Conservation (phyloP, 208 protist species). For the Paratrypanosoma confusum region DNA sequence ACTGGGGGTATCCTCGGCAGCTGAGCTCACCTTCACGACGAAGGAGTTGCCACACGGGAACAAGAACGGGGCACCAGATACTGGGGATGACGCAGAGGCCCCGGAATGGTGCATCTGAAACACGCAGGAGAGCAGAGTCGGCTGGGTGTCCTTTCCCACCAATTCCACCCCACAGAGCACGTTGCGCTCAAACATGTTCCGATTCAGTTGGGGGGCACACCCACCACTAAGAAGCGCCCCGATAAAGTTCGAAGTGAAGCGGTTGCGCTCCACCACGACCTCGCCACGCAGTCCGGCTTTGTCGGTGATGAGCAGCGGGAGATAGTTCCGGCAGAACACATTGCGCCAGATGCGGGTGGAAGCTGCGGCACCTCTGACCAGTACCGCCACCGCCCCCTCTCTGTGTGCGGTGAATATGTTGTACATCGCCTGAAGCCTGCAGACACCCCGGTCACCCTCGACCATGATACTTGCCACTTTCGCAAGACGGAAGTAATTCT, state of each 20-base stretch:
- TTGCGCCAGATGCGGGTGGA: constrained; percentile 29
- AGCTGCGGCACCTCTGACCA: constrained; percentile 18
- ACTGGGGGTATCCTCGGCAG: too few relatives aligned
- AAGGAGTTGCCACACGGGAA: too few relatives aligned
- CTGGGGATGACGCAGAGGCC: too few relatives aligned
- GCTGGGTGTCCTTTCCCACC: constrained; percentile 28
- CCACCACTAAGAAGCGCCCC: constrained; percentile 55
- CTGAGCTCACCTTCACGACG: too few relatives aligned
- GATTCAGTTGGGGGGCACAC: constrained; percentile 31
- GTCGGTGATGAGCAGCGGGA: constrained; percentile 37
- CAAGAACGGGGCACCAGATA: too few relatives aligned
- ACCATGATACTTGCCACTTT: constrained; percentile 29
- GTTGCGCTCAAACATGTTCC: constrained; percentile 70
- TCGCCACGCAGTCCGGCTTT: neutral
- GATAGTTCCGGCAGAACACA: constrained; percentile 43
- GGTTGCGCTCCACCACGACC: constrained; percentile 31
- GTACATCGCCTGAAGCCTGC: constrained; percentile 44
- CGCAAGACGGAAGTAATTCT: constrained; percentile 39
- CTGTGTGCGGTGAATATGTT: constrained; percentile 41
- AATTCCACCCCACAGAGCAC: constrained; percentile 55
- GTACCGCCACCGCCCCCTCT: constrained; percentile 26
- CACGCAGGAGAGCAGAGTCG: constrained; percentile 37
- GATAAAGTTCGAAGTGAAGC: constrained; percentile 64
- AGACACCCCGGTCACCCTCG: constrained; percentile 14
- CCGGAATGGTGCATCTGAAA: constrained; percentile 41